Evolutionary conservation across 2,329 filamentous ascomycete genomes (phyloP).

Genomic region (Claviceps digitariae): DNA sequence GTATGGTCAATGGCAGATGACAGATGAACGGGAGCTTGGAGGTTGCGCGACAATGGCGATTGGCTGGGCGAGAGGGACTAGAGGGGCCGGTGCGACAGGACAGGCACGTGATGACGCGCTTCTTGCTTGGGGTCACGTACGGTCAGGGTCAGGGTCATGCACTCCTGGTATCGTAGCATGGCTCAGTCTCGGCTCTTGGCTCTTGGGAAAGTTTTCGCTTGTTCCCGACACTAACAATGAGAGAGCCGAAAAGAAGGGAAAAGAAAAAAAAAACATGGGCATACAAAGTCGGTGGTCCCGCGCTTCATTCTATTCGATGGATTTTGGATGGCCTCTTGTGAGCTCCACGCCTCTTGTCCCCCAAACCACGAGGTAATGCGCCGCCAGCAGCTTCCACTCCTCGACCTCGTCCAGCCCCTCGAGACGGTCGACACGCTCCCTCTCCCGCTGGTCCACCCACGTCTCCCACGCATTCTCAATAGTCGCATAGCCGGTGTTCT

Average conservation of each 20-base stretch:
- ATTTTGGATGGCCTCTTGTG: neutral
- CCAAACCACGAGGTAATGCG: constrained; percentile 86
- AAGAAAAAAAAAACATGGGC: neutral
- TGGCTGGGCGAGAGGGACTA: neutral
- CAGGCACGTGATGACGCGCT: constrained; percentile 1
- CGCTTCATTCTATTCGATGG: neutral
- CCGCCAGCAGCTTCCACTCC: constrained; percentile 77
- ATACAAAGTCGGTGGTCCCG: neutral
- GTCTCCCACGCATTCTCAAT: constrained; percentile 54
- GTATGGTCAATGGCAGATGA: neutral
- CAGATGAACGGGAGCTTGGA: neutral
- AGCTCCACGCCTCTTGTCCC: constrained; percentile 47
- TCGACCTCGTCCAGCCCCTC: constrained; percentile 93
- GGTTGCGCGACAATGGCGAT: neutral
- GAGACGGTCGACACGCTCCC: constrained; percentile 61
- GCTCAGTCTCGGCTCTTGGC: neutral
- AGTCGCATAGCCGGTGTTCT: constrained; percentile 26
- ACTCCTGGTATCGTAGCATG: too few relatives aligned
- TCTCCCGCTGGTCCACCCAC: constrained; percentile 61
- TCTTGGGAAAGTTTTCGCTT: too few relatives aligned
- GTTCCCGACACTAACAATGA: too few relatives aligned
- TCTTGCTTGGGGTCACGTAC: neutral
- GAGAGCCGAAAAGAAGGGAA: too few relatives aligned
- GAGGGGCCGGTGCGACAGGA: neutral
- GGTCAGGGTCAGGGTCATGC: too few relatives aligned